phyloP scores from a whole-genome alignment of 2,329 filamentous ascomycete genomes.

The Dactylella cylindrospora region DNA sequence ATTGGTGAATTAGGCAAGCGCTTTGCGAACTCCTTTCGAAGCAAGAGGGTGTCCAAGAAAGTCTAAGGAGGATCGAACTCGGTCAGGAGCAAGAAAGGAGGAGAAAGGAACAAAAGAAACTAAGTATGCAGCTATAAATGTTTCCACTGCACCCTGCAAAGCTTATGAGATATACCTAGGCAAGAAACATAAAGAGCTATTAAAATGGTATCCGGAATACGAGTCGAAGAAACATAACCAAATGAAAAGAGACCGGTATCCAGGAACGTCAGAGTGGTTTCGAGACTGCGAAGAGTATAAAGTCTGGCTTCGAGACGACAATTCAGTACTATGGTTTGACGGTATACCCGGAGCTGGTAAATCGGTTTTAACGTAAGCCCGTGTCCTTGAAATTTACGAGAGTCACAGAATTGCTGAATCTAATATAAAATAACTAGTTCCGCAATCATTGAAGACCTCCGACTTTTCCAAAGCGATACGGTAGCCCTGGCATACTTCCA shows the following conservation, averaged over 20 bases:
- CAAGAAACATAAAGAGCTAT: too few species aligned
- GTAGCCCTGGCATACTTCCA: slow-evolving; percentile 7
- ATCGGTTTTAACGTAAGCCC: slow-evolving; percentile 23
- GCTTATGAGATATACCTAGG: too few species aligned
- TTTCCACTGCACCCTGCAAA: too few species aligned
- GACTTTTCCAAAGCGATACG: neutral
- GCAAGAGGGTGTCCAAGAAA: slow-evolving; percentile 13
- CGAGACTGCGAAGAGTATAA: slow-evolving; percentile 20
- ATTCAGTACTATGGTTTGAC: slow-evolving; percentile 17
- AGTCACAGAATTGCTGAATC: too few species aligned
- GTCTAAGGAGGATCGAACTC: slow-evolving; percentile 6
- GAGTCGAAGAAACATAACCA: slow-evolving; percentile 1
- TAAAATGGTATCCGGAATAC: slow-evolving; percentile 11
- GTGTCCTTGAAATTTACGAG: too few species aligned
- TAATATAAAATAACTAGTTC: too few species aligned
- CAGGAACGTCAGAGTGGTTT: slow-evolving; percentile 14
- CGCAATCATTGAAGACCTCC: slow-evolving; percentile 10
- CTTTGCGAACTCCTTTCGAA: slow-evolving; percentile 5
- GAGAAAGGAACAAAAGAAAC: neutral
- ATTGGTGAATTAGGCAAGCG: neutral
- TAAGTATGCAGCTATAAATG: slow-evolving; percentile 2
- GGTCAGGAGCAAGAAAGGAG: neutral
- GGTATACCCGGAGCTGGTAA: slow-evolving; percentile 23
- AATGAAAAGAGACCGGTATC: slow-evolving; percentile 4
- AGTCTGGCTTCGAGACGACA: neutral